Base-by-base conservation (phyloP, 2,329 filamentous ascomycete genomes). In the Ophiostoma triangulosporum region DNA sequence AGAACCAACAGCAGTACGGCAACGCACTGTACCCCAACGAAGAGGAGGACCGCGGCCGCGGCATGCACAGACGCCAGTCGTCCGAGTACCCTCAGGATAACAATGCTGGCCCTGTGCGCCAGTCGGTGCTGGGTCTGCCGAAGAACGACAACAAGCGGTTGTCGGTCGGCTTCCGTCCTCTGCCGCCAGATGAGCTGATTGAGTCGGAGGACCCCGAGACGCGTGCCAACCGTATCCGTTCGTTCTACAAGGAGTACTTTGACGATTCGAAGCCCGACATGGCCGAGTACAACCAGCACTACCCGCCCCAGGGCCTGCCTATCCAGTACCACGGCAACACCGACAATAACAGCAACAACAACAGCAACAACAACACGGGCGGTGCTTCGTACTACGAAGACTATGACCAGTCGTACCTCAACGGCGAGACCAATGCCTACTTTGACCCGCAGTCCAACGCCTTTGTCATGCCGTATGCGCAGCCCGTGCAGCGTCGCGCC, bases 211-310 rank as follows among this genome's bases (percentile, higher is more conserved):
- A 96, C 65, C 89, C 93, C 0, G 93, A 97, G 67, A 83, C 91
- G 63, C 82, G 93, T 62, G 93, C 93, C 59, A 97, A 96, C 73
- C 83, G 93, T 55, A 98, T 98, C 60, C 81, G 93, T 66, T 98
- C 93, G 4, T 98, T 98, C 73, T 98, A 98, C 74, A 96, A 96
- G 72, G 93, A 98, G 66, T 98, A 98, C 71, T 98, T 98, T 62
- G 93, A 97, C 60, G 91, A 96, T 40, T 80, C 74, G 56, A 86
- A 81, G 64, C 59, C 57, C 8, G 61, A 64, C 59, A 59, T 64
- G 58, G 17, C 57, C 56, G 57, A 57, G 36, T 61, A 61, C 55
- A 60, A 61, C 43, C 61, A 61, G 49, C 59, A 60, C 53, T 59
- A 58, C 51, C 58, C 58, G 5, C 51, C 56, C 11, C 49, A 58